Conservation (phyloP, 345 rosid genomes). For the Iberis pinnata region DNA sequence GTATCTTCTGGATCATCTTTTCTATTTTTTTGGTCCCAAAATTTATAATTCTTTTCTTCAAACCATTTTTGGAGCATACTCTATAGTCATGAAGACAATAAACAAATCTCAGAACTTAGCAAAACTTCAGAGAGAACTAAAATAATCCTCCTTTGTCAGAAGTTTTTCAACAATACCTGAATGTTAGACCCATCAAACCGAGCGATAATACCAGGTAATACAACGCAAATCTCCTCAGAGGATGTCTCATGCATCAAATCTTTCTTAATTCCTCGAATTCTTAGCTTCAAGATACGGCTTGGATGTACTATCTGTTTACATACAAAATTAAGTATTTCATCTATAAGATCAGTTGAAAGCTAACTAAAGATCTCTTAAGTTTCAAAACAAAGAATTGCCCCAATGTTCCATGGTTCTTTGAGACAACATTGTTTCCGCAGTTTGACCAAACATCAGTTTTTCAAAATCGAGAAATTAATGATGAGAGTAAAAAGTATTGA, state of each 20-base stretch:
- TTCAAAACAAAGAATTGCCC: not conserved
- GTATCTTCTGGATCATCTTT: slow-evolving; percentile 38
- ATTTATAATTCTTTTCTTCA: slow-evolving; percentile 47
- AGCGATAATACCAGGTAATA: slow-evolving; percentile 69
- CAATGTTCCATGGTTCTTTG: not conserved
- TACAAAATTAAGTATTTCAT: not conserved
- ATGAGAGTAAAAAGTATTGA: not conserved
- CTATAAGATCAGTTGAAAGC: not conserved
- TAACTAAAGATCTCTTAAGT: not conserved
- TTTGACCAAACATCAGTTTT: not conserved
- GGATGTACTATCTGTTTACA: slow-evolving; percentile 53
- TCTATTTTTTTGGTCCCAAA: slow-evolving; percentile 65
- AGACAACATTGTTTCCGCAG: not conserved
- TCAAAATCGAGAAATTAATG: not conserved
- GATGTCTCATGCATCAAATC: slow-evolving; percentile 54
- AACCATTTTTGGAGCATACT: slow-evolving; percentile 61
- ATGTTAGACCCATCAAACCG: slow-evolving; percentile 78
- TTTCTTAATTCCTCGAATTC: slow-evolving; percentile 65
- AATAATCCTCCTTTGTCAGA: not conserved
- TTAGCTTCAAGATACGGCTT: slow-evolving; percentile 55
- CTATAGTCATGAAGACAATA: slow-evolving; percentile 30
- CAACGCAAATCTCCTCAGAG: slow-evolving; percentile 63
- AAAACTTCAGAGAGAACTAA: not conserved
- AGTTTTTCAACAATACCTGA: slow-evolving; percentile 36
- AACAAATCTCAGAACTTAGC: slow-evolving; percentile 7